Evolutionary conservation across 1,284 basidiomycete genomes (phyloP).

Genomic region (Polyporus tsugae): DNA sequence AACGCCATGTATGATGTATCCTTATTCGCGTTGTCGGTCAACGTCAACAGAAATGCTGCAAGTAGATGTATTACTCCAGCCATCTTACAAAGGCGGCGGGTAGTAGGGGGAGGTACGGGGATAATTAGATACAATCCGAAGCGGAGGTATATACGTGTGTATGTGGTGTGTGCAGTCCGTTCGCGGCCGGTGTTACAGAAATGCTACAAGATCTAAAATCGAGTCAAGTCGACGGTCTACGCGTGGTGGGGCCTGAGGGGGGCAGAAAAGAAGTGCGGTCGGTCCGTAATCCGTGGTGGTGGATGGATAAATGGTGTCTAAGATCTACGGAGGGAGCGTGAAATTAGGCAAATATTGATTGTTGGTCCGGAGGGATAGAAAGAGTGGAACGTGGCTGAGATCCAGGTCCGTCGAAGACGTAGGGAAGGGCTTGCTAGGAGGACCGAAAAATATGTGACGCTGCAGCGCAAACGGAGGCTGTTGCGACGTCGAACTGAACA

Average conservation of each 20-base stretch:
- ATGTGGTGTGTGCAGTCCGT: background rate
- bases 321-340: slow-evolving; percentile 19
- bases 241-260: background rate
- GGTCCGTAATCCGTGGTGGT: background rate
- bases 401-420: background rate
- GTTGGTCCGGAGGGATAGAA: background rate
- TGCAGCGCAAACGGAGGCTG: slow-evolving; percentile 11
- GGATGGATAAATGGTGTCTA: background rate
- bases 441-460: slow-evolving; percentile 20
- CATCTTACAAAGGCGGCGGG: slow-evolving; percentile 9
- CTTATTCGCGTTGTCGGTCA: background rate
- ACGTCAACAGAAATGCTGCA: background rate
- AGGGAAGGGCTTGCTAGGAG: background rate
- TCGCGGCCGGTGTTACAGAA: slow-evolving; percentile 4
- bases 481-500: background rate
- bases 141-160: background rate
- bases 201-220: slow-evolving; percentile 24
- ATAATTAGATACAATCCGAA: slow-evolving; percentile 27
- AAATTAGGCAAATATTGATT: slow-evolving; percentile 1
- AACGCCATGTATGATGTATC: background rate
- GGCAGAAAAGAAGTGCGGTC: background rate
- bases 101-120: background rate
- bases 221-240: slow-evolving; percentile 22
- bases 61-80: slow-evolving; percentile 1
- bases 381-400: background rate